phyloP scores from a whole-genome alignment of 306 rosid genomes.

The Quercus dentata region DNA sequence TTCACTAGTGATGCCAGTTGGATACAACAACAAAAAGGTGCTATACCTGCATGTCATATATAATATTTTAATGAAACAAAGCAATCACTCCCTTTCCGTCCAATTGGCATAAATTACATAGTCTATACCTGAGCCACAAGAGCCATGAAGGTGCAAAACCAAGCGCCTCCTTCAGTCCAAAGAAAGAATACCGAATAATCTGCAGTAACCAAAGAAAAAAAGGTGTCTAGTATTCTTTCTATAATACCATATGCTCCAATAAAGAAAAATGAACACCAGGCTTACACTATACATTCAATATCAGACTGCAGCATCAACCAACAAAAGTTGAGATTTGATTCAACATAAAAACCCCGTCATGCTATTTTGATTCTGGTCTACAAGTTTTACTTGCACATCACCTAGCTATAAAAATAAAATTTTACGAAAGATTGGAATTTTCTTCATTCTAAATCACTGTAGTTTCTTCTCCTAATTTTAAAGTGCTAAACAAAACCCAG shows the following conservation, averaged over 20 bases:
- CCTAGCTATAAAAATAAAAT: not conserved
- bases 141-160: slow-evolving; percentile 84
- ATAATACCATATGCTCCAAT: not conserved
- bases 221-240: not conserved
- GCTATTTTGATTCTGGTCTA: not conserved
- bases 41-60: slow-evolving; percentile 55
- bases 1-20: slow-evolving; percentile 67
- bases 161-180: slow-evolving; percentile 69
- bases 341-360: not conserved
- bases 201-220: slow-evolving; percentile 25
- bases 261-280: not conserved
- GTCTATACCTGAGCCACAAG: slow-evolving; percentile 73
- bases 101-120: not conserved
- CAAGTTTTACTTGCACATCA: not conserved
- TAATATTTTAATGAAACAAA: not conserved
- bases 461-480: not conserved
- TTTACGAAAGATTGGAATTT: not conserved
- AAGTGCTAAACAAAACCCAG: not conserved
- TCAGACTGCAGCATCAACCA: not conserved
- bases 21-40: slow-evolving; percentile 62
- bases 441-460: not conserved
- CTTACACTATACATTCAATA: not conserved
- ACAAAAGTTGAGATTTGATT: not conserved
- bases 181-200: slow-evolving; percentile 79
- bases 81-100: not conserved